Evolutionary conservation across 2,329 filamentous ascomycete species (phyloP).

Genomic region (Fusarium buharicum): DNA sequence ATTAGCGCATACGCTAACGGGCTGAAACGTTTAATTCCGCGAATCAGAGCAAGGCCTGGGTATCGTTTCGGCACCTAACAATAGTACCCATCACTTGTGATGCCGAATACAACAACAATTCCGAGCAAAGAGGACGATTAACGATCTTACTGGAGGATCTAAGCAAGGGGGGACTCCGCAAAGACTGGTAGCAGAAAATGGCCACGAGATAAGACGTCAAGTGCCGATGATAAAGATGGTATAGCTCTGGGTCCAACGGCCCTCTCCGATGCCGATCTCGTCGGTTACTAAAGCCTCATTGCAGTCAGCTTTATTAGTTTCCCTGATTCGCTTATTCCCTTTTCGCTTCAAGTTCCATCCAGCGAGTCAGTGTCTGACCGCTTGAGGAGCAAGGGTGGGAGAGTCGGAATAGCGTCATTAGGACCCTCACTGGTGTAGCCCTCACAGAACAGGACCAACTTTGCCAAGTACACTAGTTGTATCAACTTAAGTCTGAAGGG

Average conservation of each 20-base stretch:
- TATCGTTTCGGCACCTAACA: conserved; percentile 18
- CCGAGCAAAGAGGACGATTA: conserved; percentile 9
- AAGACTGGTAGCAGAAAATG: neutral
- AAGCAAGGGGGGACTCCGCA: conserved; percentile 2
- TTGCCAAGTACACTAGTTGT: too few relatives aligned
- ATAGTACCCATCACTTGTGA: conserved; percentile 9
- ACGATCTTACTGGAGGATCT: neutral
- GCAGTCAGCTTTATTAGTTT: too few relatives aligned
- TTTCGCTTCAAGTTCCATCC: too few relatives aligned
- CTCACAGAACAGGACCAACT: too few relatives aligned
- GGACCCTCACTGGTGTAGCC: too few relatives aligned
- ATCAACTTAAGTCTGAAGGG: too few relatives aligned
- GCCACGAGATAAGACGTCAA: neutral
- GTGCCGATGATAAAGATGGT: neutral
- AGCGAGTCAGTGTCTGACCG: too few relatives aligned
- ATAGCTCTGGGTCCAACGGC: neutral
- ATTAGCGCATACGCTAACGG: conserved; percentile 13
- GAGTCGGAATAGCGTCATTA: too few relatives aligned
- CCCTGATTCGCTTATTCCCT: too few relatives aligned
- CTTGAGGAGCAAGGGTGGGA: too few relatives aligned
- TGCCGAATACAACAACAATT: conserved; percentile 6
- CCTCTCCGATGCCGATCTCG: too few relatives aligned
- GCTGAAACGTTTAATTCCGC: conserved; percentile 18
- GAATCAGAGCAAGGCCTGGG: conserved; percentile 11
- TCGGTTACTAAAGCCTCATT: too few relatives aligned